Conservation (phyloP, 148 eudicot species). For the Rheum nobile region DNA sequence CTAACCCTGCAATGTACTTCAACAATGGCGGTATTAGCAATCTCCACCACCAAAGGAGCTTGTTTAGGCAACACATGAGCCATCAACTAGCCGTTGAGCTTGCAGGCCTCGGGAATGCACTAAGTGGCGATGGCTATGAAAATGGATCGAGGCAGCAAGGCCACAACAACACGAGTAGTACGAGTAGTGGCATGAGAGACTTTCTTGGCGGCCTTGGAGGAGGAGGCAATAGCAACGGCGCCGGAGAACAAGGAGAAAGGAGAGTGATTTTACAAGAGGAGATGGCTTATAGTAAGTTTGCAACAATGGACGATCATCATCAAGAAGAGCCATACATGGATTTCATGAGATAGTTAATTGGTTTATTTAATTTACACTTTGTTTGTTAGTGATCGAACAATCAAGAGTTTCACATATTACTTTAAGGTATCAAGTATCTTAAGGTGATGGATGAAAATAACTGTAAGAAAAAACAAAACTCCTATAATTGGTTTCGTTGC, state of each 20-base stretch:
- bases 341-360: background rate
- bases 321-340: constrained; percentile 9
- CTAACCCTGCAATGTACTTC: background rate
- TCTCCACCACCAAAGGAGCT: background rate
- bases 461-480: constrained; percentile 1
- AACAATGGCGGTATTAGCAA: background rate
- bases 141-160: constrained; percentile 9
- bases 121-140: background rate
- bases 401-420: background rate
- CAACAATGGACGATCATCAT: background rate
- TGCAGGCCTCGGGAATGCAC: background rate
- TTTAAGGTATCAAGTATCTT: background rate
- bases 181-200: background rate
- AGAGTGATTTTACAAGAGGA: background rate
- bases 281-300: background rate
- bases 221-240: background rate
- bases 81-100: background rate
- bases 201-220: constrained; percentile 3
- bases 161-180: background rate
- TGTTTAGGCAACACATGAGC: background rate
- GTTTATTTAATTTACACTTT: background rate
- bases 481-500: background rate
- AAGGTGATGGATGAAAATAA: background rate
- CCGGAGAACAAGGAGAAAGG: background rate
- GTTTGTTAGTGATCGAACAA: background rate